phyloP scores from a whole-genome alignment of 2,329 filamentous ascomycete genomes.

The Diplodia sapinea region DNA sequence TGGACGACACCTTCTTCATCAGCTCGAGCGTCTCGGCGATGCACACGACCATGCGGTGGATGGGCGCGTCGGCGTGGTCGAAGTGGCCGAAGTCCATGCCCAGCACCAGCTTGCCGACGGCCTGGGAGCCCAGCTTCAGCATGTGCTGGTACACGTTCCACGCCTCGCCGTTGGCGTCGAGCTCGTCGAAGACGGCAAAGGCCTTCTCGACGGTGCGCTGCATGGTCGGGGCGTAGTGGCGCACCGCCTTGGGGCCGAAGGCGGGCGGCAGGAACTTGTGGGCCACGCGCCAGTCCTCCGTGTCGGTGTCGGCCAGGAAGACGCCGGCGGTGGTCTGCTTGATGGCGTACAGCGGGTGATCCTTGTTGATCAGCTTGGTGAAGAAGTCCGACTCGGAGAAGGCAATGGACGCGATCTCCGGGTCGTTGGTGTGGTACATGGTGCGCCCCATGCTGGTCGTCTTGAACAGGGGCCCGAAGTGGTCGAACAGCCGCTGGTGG shows the following conservation, averaged over 20 bases:
- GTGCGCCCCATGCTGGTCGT: slow-evolving; percentile 47
- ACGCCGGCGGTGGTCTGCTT: slow-evolving; percentile 42
- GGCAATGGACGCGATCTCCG: slow-evolving; percentile 42
- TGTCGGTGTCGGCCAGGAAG: slow-evolving; percentile 56
- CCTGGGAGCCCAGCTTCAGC: slow-evolving; percentile 55
- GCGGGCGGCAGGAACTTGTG: slow-evolving; percentile 69
- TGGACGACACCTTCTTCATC: slow-evolving; percentile 64
- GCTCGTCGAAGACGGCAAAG: slow-evolving; percentile 55
- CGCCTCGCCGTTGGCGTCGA: slow-evolving; percentile 55
- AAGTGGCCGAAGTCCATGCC: slow-evolving; percentile 56
- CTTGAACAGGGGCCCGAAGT: slow-evolving; percentile 47
- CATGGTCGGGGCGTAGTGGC: slow-evolving; percentile 66
- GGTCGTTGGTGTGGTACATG: slow-evolving; percentile 47
- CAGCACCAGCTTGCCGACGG: slow-evolving; percentile 53
- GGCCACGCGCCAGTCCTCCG: slow-evolving; percentile 56
- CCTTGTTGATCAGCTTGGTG: slow-evolving; percentile 50
- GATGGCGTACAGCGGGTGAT: slow-evolving; percentile 43
- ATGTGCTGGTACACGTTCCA: slow-evolving; percentile 59
- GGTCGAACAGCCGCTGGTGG: slow-evolving; percentile 49
- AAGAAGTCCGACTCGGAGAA: slow-evolving; percentile 47
- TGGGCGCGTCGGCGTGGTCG: slow-evolving; percentile 50
- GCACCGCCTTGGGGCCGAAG: slow-evolving; percentile 64
- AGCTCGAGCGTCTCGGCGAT: slow-evolving; percentile 60
- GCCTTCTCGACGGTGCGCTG: slow-evolving; percentile 59
- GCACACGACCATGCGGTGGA: slow-evolving; percentile 58